Base-by-base conservation (phyloP, 768 basidiomycete genomes). In the Trametes maxima region DNA sequence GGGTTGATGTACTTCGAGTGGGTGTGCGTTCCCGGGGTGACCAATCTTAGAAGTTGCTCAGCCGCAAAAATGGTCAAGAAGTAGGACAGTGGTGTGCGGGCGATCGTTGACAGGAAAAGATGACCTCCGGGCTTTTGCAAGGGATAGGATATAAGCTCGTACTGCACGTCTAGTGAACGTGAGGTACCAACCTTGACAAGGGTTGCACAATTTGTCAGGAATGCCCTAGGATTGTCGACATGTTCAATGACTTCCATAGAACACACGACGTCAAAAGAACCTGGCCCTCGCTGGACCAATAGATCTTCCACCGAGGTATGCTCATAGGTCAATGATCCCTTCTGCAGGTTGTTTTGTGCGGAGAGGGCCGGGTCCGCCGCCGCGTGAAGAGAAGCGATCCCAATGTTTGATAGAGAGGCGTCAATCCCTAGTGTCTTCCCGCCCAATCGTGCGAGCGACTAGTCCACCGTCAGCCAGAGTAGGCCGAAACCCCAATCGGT, bases 221-320 rank as follows among this genome's bases (percentile, higher is more conserved):
- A 99, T 7, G 82, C 80, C 6, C 85, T 79, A 1, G 97, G 95
- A 69, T 96, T 89, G 71, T 97, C 92, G 52, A 99, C 97, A 70
- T 99, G 97, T 76, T 99, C 97, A 33, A 99, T 72, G 8, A 99
- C 96, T 74, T 99, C 97, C 93, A 98, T 93, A 11, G 95, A 91
- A 71, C 94, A 97, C 14, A 99, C 95, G 19, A 95, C 83, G 72
- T 98, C 96, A 70, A 89, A 98, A 53, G 84, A 84, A 66, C 80
- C 81, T 14, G 82, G 72, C 5, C 86, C 85, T 12, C 80, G 70
- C 28, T 51, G 54, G 0, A 61, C 67, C 16, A 92, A 75, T 3
- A 99, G 81, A 0, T 80, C 80, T 70, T 98, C 95, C 0, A 90
- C 93, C 0, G 90, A 79, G 0, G 84, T 80, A 68, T 92, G 86